Evolutionary conservation across 225 moss, liverwort and hornwort species (phyloP).

Genomic region (Takakia lepidozioides): DNA sequence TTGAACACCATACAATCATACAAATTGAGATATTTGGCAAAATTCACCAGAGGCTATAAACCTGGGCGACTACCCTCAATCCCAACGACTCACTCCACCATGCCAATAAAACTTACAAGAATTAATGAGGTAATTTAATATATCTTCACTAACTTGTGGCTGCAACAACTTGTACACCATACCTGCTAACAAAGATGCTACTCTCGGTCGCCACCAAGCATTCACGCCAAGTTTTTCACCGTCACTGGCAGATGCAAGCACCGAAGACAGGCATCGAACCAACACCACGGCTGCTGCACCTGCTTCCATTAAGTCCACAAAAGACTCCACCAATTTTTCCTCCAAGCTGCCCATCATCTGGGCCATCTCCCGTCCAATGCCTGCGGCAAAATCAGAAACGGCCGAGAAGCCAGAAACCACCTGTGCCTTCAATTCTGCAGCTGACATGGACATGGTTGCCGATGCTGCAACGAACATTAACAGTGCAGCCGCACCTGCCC

Average conservation of each 20-base stretch:
- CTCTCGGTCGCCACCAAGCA: constrained; percentile 90
- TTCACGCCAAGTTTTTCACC: constrained; percentile 55
- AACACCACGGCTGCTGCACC: constrained; percentile 56
- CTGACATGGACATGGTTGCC: constrained; percentile 26
- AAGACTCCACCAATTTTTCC: constrained; percentile 37
- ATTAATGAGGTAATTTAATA: too few species aligned
- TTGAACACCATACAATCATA: too few species aligned
- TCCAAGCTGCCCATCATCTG: constrained; percentile 29
- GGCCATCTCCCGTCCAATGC: constrained; percentile 49
- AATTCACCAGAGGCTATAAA: too few species aligned
- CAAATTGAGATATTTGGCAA: too few species aligned
- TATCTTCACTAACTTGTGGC: too few species aligned
- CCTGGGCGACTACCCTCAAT: too few species aligned
- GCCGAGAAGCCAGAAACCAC: constrained; percentile 54
- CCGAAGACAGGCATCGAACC: constrained; percentile 59
- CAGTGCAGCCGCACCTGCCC: constrained; percentile 49
- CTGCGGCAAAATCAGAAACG: constrained; percentile 44
- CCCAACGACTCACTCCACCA: too few species aligned
- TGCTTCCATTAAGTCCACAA: constrained; percentile 58
- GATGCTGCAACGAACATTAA: constrained; percentile 49
- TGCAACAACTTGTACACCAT: too few species aligned
- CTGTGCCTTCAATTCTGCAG: constrained; percentile 20
- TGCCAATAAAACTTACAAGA: too few species aligned
- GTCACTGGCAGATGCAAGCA: constrained; percentile 56
- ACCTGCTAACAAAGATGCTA: constrained; percentile 80